Evolutionary conservation across 1,284 basidiomycete genomes (phyloP).

Genomic region (Puccinia hordei): DNA sequence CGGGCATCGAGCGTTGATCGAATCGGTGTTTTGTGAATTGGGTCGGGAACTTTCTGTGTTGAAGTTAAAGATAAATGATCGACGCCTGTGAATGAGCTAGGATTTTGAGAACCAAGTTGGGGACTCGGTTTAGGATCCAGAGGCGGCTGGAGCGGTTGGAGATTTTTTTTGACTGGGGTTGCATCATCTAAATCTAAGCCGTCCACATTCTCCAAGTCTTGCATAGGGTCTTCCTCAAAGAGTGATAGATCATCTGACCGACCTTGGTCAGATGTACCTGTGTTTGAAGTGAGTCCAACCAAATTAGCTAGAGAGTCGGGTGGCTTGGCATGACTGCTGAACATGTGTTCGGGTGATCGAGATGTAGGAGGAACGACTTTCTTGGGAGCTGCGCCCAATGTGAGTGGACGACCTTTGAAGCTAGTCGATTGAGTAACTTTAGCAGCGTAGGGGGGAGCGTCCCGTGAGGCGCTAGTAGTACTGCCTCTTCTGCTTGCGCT

Average conservation of each 20-base stretch:
- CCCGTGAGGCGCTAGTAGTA: neutral
- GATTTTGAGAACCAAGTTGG: neutral
- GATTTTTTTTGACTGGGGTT: slow-evolving; percentile 13
- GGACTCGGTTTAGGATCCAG: neutral
- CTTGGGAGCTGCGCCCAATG: neutral
- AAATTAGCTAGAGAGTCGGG: slow-evolving; percentile 17
- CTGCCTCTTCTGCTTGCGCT: slow-evolving; percentile 19
- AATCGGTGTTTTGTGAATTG: slow-evolving; percentile 1
- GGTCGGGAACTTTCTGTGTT: neutral
- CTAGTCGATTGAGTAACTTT: neutral
- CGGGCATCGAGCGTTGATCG: neutral
- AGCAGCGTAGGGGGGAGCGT: neutral
- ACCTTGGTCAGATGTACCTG: slow-evolving; percentile 26
- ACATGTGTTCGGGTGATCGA: neutral
- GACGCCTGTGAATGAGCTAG: neutral
- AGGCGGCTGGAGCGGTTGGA: neutral
- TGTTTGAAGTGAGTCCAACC: neutral
- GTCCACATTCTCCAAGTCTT: slow-evolving; percentile 13
- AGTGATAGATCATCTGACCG: slow-evolving; percentile 31
- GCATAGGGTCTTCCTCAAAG: slow-evolving; percentile 46
- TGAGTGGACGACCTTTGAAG: neutral
- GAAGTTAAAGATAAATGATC: slow-evolving; percentile 23
- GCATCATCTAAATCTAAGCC: slow-evolving; percentile 22
- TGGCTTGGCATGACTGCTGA: neutral
- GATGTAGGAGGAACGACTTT: neutral